A percentile compares a stretch with the other conserved stretches of the same genome.
Conservation (phyloP, 352 stramenopile species). For the Halophytophthora batemanensis region DNA sequence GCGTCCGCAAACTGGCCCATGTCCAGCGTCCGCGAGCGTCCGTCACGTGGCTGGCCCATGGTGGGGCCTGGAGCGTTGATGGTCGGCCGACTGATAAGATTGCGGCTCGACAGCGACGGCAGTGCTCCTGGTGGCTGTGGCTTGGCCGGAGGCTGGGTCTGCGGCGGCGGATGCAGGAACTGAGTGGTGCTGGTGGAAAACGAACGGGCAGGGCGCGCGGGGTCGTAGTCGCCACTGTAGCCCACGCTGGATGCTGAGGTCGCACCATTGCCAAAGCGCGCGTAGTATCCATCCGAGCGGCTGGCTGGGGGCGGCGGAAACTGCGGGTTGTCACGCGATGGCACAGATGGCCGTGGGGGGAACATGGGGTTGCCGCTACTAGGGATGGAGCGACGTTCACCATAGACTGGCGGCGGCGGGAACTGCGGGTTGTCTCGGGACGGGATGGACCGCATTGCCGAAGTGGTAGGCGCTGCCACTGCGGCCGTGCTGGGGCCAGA, state of each 20-base stretch:
- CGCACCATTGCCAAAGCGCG: slow-evolving; percentile 12
- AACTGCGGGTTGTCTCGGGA: slow-evolving; percentile 59
- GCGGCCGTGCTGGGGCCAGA: slow-evolving; percentile 12
- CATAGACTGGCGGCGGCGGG: slow-evolving; percentile 46
- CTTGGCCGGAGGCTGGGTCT: slow-evolving; percentile 17
- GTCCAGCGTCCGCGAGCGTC: slow-evolving; percentile 79
- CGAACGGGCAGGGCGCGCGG: slow-evolving; percentile 44
- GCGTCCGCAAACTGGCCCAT: slow-evolving; percentile 81
- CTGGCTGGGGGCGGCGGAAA: slow-evolving; percentile 52
- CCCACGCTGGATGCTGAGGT: slow-evolving; percentile 19
- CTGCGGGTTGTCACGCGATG: slow-evolving; percentile 43
- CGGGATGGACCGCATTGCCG: slow-evolving; percentile 68
- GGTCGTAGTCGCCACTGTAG: too few species aligned
- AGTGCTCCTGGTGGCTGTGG: too few species aligned
- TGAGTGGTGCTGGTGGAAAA: slow-evolving; percentile 59
- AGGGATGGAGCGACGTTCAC: slow-evolving; percentile 62
- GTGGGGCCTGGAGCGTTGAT: slow-evolving; percentile 32
- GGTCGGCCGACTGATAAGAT: slow-evolving; percentile 30
- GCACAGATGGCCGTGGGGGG: slow-evolving; percentile 41
- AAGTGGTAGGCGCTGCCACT: slow-evolving; percentile 9
- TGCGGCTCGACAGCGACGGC: slow-evolving; percentile 60
- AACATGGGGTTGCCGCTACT: slow-evolving; percentile 67
- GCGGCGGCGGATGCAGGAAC: slow-evolving; percentile 30
- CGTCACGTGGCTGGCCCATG: slow-evolving; percentile 74
- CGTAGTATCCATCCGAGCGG: slow-evolving; percentile 30